Conservation (phyloP, 2,329 filamentous ascomycete genomes). For the Colletotrichum kahawae region DNA sequence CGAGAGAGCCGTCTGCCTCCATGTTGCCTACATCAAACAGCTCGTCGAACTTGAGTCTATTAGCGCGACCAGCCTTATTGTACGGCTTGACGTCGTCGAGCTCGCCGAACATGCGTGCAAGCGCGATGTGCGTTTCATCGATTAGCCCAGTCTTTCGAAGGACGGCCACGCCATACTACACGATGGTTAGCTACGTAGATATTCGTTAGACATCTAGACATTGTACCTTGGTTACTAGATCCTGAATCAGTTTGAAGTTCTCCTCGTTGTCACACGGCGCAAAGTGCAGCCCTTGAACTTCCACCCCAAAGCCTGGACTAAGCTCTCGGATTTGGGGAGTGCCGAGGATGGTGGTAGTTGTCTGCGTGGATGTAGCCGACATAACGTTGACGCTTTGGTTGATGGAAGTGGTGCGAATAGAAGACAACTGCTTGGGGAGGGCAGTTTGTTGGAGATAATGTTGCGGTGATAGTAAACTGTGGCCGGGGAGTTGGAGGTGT, state of each 20-base stretch:
- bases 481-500: neutral
- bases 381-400: no score
- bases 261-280: neutral
- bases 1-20: constrained; percentile 48
- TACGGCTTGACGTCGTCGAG: constrained; percentile 57
- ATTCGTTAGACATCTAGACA: accelerated
- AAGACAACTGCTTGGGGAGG: no score
- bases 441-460: neutral
- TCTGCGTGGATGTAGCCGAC: neutral
- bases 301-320: neutral
- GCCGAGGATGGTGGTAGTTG: neutral
- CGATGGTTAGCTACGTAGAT: neutral
- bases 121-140: constrained; percentile 55
- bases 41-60: constrained; percentile 52
- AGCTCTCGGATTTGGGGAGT: neutral
- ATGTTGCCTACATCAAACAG: constrained; percentile 65
- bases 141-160: constrained; percentile 55
- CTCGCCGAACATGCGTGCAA: constrained; percentile 52
- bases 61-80: constrained; percentile 47
- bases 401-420: no score
- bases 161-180: constrained; percentile 56
- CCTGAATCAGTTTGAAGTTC: neutral
- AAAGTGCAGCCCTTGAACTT: neutral
- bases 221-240: neutral
- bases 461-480: accelerated